phyloP scores from a whole-genome alignment of 495 filamentous ascomycete genomes.

The Aspergillus incahuasiensis region DNA sequence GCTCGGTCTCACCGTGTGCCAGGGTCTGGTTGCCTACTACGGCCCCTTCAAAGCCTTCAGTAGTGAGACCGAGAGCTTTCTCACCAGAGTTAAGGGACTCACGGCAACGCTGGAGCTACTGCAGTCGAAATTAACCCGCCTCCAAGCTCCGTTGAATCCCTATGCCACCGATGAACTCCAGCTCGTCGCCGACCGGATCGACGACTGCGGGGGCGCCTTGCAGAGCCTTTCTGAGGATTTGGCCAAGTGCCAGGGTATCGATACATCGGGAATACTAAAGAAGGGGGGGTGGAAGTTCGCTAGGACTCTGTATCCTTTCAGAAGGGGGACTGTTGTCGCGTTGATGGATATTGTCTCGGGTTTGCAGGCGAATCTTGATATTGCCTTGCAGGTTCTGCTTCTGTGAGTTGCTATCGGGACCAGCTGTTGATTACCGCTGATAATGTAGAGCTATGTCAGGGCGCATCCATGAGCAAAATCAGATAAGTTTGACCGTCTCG shows the following conservation, averaged over 20 bases:
- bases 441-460: too few relatives aligned
- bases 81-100: neutral
- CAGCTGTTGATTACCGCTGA: too few relatives aligned
- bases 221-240: neutral
- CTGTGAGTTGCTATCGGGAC: too few relatives aligned
- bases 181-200: neutral
- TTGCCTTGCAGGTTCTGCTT: slow-evolving; percentile 11
- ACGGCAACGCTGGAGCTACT: neutral
- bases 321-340: slow-evolving; percentile 8
- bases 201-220: neutral
- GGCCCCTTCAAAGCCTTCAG: slow-evolving; percentile 8
- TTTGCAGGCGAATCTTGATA: slow-evolving; percentile 14
- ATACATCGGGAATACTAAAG: neutral
- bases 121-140: neutral
- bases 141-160: too few relatives aligned
- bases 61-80: neutral
- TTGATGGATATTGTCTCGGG: slow-evolving; percentile 9
- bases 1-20: slow-evolving; percentile 21
- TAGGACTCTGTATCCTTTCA: slow-evolving; percentile 14
- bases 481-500: too few relatives aligned
- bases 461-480: too few relatives aligned
- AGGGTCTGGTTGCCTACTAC: slow-evolving; percentile 20
- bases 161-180: neutral
- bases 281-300: neutral
- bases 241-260: neutral